A percentile compares a stretch with the other conserved stretches of the same genome.
Conservation (phyloP, 2,329 filamentous ascomycete genomes). For the Thelonectria blattea region DNA sequence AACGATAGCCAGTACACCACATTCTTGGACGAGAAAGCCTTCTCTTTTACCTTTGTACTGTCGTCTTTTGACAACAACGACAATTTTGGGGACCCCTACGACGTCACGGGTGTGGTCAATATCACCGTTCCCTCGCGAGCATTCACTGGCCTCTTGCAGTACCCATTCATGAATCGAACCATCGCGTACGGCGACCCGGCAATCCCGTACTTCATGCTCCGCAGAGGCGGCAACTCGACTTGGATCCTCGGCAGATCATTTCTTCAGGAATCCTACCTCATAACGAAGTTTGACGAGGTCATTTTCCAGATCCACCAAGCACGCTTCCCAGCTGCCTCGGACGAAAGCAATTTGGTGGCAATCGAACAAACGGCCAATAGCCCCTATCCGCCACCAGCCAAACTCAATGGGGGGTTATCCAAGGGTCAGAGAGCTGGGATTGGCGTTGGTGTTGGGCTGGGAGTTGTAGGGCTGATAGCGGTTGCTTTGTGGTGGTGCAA, state of each 20-base stretch:
- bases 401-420: constrained; percentile 41
- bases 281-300: constrained; percentile 61
- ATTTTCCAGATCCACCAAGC: constrained; percentile 64
- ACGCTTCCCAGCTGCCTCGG: constrained; percentile 53
- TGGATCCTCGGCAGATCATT: constrained; percentile 72
- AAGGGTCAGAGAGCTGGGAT: constrained; percentile 54
- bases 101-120: constrained; percentile 59
- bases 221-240: constrained; percentile 58
- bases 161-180: constrained; percentile 52
- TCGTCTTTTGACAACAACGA: constrained; percentile 61
- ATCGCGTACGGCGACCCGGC: constrained; percentile 53
- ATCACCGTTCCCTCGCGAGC: constrained; percentile 59
- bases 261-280: constrained; percentile 70
- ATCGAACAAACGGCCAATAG: constrained; percentile 54
- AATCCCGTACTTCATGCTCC: constrained; percentile 70
- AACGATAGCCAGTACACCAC: constrained; percentile 59
- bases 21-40: constrained; percentile 51
- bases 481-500: constrained; percentile 44
- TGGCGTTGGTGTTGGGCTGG: constrained; percentile 49
- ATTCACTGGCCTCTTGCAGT: constrained; percentile 57
- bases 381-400: constrained; percentile 50
- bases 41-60: constrained; percentile 64
- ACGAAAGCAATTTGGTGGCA: constrained; percentile 48
- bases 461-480: constrained; percentile 37
- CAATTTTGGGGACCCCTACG: constrained; percentile 56